phyloP scores from a whole-genome alignment of 2,329 filamentous ascomycete genomes.

The Pyrenophora seminiperda region DNA sequence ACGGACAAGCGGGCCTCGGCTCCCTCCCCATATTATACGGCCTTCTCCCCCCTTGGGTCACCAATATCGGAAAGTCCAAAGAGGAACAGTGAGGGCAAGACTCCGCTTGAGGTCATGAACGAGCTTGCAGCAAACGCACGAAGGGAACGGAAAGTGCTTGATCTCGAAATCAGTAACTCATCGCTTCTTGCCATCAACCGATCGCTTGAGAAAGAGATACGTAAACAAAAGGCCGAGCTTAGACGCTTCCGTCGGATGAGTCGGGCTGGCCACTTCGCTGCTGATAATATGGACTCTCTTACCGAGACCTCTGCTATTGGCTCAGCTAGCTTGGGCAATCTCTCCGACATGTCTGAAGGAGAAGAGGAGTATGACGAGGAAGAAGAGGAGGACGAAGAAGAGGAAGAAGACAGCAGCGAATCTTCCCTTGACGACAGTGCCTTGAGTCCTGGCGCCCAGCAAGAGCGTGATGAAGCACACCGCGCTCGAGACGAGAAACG shows the following conservation, averaged over 20 bases:
- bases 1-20: conserved; percentile 33
- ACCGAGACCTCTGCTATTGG: conserved; percentile 47
- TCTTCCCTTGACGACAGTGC: conserved; percentile 59
- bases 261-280: conserved; percentile 74
- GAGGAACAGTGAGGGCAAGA: conserved; percentile 57
- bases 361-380: conserved; percentile 41
- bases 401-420: conserved; percentile 54
- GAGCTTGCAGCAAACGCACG: conserved; percentile 87
- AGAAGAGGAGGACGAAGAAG: conserved; percentile 49
- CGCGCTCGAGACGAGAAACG: conserved; percentile 79
- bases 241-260: conserved; percentile 86
- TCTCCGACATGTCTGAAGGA: conserved; percentile 47
- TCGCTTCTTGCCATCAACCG: conserved; percentile 94
- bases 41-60: conserved; percentile 33
- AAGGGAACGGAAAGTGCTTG: conserved; percentile 90
- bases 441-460: conserved; percentile 50
- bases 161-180: conserved; percentile 95
- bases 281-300: conserved; percentile 58
- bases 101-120: conserved; percentile 64
- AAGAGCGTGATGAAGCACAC: conserved; percentile 55
- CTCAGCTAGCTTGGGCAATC: conserved; percentile 43
- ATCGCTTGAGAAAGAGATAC: conserved; percentile 85
- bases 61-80: conserved; percentile 60
- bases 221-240: conserved; percentile 87
- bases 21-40: conserved; percentile 28